Evolutionary conservation across 345 rosid genomes (phyloP).

Genomic region (Laguncularia racemosa): DNA sequence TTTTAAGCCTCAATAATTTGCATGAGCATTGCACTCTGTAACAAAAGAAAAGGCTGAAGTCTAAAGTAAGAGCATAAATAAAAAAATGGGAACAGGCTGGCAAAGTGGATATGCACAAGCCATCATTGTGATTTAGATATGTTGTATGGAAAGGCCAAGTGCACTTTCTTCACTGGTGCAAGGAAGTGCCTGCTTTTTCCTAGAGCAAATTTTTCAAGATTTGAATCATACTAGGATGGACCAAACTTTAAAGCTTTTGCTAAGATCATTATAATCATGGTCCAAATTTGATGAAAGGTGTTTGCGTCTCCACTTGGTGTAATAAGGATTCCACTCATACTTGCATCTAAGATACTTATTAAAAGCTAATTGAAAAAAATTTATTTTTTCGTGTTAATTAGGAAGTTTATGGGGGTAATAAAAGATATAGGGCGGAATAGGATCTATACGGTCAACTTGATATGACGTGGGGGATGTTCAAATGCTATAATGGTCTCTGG

Average conservation of each 20-base stretch:
- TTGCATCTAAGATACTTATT: too few relatives aligned
- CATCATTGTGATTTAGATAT: neutral
- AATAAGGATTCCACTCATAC: conserved; percentile 2
- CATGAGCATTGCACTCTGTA: too few relatives aligned
- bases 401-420: too few relatives aligned
- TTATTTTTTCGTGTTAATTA: too few relatives aligned
- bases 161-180: conserved; percentile 8
- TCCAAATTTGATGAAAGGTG: conserved; percentile 5
- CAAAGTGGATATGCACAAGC: conserved; percentile 7
- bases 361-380: neutral
- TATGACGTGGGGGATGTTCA: too few relatives aligned
- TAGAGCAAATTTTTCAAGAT: conserved; percentile 3
- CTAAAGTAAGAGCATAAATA: too few relatives aligned
- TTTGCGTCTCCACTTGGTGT: conserved; percentile 3
- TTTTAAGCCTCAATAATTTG: too few relatives aligned
- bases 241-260: neutral
- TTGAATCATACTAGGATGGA: conserved; percentile 4
- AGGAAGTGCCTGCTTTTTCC: neutral
- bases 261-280: conserved; percentile 8
- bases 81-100: conserved; percentile 1
- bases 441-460: too few relatives aligned
- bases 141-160: conserved; percentile 4
- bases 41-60: neutral
- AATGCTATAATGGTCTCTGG: too few relatives aligned
- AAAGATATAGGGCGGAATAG: too few relatives aligned